A percentile compares a stretch with the other conserved stretches of the same genome.
Conservation (phyloP, 106 monocot species). For the Iris macrosiphon region DNA sequence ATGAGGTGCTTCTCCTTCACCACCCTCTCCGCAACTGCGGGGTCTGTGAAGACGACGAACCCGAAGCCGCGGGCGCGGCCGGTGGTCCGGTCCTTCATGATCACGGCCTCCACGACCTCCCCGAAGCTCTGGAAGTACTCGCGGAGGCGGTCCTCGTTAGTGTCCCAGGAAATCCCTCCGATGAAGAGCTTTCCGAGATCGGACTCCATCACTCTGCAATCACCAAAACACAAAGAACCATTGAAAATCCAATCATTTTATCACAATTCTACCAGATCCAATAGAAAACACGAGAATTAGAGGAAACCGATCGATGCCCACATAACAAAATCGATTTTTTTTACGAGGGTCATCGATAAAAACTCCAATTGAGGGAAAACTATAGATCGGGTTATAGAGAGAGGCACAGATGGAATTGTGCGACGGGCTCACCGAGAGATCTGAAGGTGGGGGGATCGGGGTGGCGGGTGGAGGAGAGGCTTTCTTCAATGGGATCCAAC, state of each 20-base stretch:
- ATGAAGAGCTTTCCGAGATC: constrained; percentile 32
- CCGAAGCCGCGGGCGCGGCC: constrained; percentile 32
- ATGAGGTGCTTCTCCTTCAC: constrained; percentile 28
- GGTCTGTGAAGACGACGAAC: constrained; percentile 26
- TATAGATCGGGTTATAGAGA: constrained; percentile 9
- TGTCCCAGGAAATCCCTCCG: constrained; percentile 30
- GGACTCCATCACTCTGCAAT: constrained; percentile 24
- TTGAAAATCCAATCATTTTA: no score
- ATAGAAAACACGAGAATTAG: not conserved
- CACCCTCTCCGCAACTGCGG: constrained; percentile 26
- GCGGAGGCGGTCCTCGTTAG: constrained; percentile 19
- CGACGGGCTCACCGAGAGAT: no score
- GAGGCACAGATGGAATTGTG: no score
- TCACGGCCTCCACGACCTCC: constrained; percentile 23
- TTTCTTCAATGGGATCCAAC: no score
- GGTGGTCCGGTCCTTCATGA: constrained; percentile 26
- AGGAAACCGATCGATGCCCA: constrained; percentile 1
- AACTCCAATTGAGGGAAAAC: not conserved
- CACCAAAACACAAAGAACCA: no score
- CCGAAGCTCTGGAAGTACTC: constrained; percentile 26
- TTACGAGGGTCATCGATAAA: not conserved
- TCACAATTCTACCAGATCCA: constrained; percentile 7
- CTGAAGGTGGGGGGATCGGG: no score
- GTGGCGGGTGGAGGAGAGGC: no score
- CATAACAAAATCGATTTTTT: constrained; percentile 4